A percentile compares a stretch with the other conserved stretches of the same genome.
These are phyloP conservation scores for Choiromyces venosus DNA, from an alignment of 495 filamentous ascomycete genomes.

Conservation along the genomic window DNA sequence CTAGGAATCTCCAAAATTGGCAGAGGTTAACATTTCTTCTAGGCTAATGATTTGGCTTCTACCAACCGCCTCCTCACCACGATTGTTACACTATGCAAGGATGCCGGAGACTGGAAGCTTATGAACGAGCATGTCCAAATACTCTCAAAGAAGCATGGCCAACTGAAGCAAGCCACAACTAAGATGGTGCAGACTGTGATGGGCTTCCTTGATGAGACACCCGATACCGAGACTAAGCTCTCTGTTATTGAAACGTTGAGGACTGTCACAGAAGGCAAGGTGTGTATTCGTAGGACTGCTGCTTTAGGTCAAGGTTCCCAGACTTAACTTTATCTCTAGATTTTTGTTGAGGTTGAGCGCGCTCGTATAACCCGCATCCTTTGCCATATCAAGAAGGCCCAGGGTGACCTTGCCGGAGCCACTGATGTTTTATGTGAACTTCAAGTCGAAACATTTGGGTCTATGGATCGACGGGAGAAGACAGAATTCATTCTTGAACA, in stretches of 20 bases:
- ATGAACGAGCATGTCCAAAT: constrained; percentile 94
- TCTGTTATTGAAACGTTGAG: constrained; percentile 89
- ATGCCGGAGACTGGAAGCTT: constrained; percentile 82
- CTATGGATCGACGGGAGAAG: constrained; percentile 95
- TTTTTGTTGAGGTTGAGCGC: constrained; percentile 97
- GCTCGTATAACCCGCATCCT: constrained; percentile 91
- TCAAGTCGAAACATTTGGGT: constrained; percentile 97
- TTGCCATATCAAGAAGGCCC: constrained; percentile 91
- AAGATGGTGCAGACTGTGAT: constrained; percentile 98
- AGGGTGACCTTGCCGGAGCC: constrained; percentile 84
- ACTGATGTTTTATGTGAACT: constrained; percentile 92
- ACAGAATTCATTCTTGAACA: constrained; percentile 96
- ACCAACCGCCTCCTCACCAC: constrained; percentile 80
- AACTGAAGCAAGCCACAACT: constrained; percentile 97
- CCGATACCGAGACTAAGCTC: constrained; percentile 72
- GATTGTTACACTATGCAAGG: constrained; percentile 90
- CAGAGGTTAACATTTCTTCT: constrained; percentile 27
- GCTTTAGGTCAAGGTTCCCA: not conserved
- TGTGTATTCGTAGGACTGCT: constrained; percentile 40
- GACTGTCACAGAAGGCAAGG: constrained; percentile 97
- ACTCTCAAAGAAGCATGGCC: constrained; percentile 97
- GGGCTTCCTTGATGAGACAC: constrained; percentile 75
- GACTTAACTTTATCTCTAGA: constrained; percentile 49
- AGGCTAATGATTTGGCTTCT: constrained; percentile 92
- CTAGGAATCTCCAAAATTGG: constrained; percentile 3